Evolutionary conservation across 2,329 filamentous ascomycete genomes (phyloP), one percentile per base, ranked within the genome.

Genomic region (Aspergillus piperis): DNA sequence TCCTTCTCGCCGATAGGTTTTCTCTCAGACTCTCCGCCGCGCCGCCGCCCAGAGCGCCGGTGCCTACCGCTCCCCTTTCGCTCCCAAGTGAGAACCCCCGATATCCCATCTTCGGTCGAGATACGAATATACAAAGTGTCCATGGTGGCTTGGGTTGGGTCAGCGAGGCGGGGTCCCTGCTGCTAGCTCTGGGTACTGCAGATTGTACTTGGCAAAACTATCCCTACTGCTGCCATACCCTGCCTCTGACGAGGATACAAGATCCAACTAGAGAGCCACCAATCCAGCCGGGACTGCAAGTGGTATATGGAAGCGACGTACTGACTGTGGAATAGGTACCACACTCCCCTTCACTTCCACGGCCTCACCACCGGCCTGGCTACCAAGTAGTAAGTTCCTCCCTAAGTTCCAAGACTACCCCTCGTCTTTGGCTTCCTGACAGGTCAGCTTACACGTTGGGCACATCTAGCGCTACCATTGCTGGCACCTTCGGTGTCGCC

Each of bases 31-130:
- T 55, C 65, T 71, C 63, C 73, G 73, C 66, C 73, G 73, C 54
- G 71, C 73, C 61, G 73, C 72, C 66, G 70, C 69, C 74, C 75
- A 80, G 71, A 59, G 60, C 59, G 62, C 59, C 57, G 62, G 60
- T 58, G 78, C 81, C 62, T 86, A 84, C 75, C 75, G 79, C 75
- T 85, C 83, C 72, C 82, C 81, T 59, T 86, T 83, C 71, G 84
- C 82, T 58, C 85, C 85, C 62, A 81, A 84, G 84, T 88, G 80
- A 74, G 76, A 70, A 51, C 36, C 27, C 63, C 66, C 57, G 47
- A 32, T 30, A 59, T n/a, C n/a, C 21, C 25, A 54, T 39, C 2
- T 30, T 17, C 25, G 17, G 32, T 23, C 48, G 17, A 39, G 32
- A 38, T 53, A 19, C 39, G 15, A 39, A 42, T 25, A 15, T 8